Evolutionary conservation across 2,329 filamentous ascomycete species (phyloP).

Genomic region (Aspergillus terreus): DNA sequence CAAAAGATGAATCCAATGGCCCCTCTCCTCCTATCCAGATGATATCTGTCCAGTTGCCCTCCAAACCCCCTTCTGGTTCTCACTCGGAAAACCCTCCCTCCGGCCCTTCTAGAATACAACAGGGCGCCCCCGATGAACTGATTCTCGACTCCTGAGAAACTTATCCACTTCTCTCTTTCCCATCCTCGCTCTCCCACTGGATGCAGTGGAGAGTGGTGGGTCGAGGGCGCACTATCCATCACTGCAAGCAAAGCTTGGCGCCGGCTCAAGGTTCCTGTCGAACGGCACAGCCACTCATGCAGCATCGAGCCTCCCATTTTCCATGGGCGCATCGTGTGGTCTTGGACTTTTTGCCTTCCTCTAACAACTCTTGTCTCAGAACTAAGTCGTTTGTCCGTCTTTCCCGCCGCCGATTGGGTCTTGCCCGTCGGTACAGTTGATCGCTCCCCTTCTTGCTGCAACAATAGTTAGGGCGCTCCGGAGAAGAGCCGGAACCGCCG

Average conservation of each 20-base stretch:
- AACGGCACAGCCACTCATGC: constrained; percentile 7
- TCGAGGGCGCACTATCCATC: neutral
- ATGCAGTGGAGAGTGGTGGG: constrained; percentile 8
- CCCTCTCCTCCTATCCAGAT: neutral
- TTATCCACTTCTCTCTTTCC: too few species aligned
- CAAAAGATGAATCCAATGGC: neutral
- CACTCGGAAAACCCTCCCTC: neutral
- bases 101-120: constrained; percentile 2
- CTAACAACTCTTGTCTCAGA: too few species aligned
- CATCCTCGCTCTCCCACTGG: neutral
- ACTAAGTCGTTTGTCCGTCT: too few species aligned
- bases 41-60: neutral
- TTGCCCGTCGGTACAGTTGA: too few species aligned
- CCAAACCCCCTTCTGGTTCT: too few species aligned
- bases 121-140: neutral
- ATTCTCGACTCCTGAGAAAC: neutral
- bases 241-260: constrained; percentile 17
- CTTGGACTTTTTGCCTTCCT: too few species aligned
- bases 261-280: neutral
- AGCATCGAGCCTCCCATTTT: neutral
- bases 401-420: too few species aligned
- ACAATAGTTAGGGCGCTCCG: too few species aligned
- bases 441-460: too few species aligned
- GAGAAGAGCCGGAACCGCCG: too few species aligned
- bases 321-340: neutral